phyloP scores from a whole-genome alignment of 768 basidiomycete species.

The Panaeolus cyanescens region DNA sequence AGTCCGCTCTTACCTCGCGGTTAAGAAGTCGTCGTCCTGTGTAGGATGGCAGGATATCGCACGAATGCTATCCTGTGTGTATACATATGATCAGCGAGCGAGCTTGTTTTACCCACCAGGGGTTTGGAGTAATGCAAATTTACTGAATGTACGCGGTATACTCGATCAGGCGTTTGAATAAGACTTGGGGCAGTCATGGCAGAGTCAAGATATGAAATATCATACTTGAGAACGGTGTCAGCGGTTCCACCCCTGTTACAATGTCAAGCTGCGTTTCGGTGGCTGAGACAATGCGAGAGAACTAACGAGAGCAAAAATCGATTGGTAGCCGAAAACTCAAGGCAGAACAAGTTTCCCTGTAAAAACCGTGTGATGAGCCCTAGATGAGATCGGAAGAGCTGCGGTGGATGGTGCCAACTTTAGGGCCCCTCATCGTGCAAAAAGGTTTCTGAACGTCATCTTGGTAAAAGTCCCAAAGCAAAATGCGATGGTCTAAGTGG shows the following conservation, averaged over 20 bases:
- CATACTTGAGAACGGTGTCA: slow-evolving; percentile 52
- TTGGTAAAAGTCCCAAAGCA: slow-evolving; percentile 70
- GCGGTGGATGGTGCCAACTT: slow-evolving; percentile 28
- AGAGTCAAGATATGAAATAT: slow-evolving; percentile 41
- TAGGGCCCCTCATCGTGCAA: slow-evolving; percentile 47
- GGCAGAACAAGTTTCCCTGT: slow-evolving; percentile 72
- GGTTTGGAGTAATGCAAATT: neutral
- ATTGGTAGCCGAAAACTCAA: slow-evolving; percentile 71
- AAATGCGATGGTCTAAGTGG: slow-evolving; percentile 50
- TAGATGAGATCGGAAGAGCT: neutral
- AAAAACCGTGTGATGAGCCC: neutral
- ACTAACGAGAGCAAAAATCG: slow-evolving; percentile 67
- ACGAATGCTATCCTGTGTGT: slow-evolving; percentile 62
- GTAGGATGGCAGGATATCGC: slow-evolving; percentile 65
- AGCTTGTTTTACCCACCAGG: neutral
- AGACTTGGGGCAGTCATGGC: slow-evolving; percentile 9
- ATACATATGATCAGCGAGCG: neutral
- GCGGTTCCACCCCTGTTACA: slow-evolving; percentile 56
- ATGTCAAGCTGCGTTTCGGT: slow-evolving; percentile 6
- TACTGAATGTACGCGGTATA: slow-evolving; percentile 23
- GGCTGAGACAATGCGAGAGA: slow-evolving; percentile 12
- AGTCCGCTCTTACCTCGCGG: slow-evolving; percentile 53
- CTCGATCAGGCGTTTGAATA: slow-evolving; percentile 19
- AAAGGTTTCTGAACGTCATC: slow-evolving; percentile 49
- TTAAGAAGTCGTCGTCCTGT: slow-evolving; percentile 69